Evolutionary conservation across 768 basidiomycete species (phyloP).

Genomic region (Hypsizygus marmoreus): DNA sequence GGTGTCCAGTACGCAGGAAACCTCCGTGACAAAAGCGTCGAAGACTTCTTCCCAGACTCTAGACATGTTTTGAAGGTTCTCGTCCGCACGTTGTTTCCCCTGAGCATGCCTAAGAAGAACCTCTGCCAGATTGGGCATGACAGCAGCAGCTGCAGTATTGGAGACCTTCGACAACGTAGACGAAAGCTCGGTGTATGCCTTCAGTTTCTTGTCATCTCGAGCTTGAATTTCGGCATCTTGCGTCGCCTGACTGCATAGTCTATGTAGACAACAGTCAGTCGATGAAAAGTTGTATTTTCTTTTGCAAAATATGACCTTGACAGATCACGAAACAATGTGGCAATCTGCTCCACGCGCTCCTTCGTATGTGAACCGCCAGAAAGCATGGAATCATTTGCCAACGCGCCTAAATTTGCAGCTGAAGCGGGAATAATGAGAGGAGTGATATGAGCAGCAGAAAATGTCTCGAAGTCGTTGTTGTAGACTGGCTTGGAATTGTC

Average conservation of each 20-base stretch:
- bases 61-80: conserved; percentile 40
- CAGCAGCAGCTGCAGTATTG: conserved; percentile 38
- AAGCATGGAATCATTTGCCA: conserved; percentile 3
- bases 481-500: too few species aligned
- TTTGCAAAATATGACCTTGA: conserved; percentile 33
- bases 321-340: conserved; percentile 40
- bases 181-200: conserved; percentile 52
- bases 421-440: not conserved
- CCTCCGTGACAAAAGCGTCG: conserved; percentile 39
- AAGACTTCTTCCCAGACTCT: conserved; percentile 50
- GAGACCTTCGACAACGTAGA: conserved; percentile 48
- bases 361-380: not conserved
- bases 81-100: conserved; percentile 42
- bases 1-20: conserved; percentile 38
- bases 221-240: conserved; percentile 43
- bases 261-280: conserved; percentile 17
- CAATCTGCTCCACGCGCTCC: conserved; percentile 24
- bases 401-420: not conserved
- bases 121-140: conserved; percentile 48
- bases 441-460: not conserved
- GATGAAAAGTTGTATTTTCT: conserved; percentile 6
- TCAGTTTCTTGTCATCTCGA: conserved; percentile 47
- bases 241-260: conserved; percentile 47
- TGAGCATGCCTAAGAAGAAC: conserved; percentile 44
- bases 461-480: not conserved